These are phyloP conservation scores for Myxozyma mucilagina DNA, from an alignment of 805 yeast species.

Conservation along the genomic window DNA sequence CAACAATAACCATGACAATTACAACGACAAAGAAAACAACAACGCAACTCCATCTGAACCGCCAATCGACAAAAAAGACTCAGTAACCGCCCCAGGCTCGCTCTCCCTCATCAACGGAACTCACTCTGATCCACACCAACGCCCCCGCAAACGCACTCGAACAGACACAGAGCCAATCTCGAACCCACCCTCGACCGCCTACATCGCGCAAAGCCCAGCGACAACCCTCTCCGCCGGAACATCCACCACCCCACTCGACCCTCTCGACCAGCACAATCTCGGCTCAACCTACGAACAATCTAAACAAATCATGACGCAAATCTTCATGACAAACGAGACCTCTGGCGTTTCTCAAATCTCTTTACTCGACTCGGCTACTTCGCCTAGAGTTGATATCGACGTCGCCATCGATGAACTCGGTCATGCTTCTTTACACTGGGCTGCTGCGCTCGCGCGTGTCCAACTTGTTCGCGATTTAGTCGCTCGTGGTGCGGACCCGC, in stretches of 20 bases:
- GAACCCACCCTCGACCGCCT: no score
- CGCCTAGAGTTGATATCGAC: slow-evolving; percentile 57
- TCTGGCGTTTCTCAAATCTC: slow-evolving; percentile 39
- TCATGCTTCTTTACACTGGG: slow-evolving; percentile 93
- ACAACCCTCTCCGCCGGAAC: background rate
- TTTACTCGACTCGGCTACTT: slow-evolving; percentile 34
- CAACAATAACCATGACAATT: no score
- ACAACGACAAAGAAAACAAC: no score
- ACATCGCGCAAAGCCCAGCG: background rate
- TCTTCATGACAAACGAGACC: slow-evolving; percentile 50
- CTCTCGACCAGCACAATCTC: slow-evolving; percentile 33
- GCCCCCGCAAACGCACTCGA: background rate
- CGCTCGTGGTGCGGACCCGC: slow-evolving; percentile 63
- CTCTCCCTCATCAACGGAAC: background rate
- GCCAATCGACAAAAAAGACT: slow-evolving; percentile 9
- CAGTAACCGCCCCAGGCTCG: no score
- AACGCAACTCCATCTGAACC: slow-evolving; percentile 29
- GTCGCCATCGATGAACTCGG: slow-evolving; percentile 92
- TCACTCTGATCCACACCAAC: background rate
- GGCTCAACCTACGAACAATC: slow-evolving; percentile 44
- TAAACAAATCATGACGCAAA: slow-evolving; percentile 50
- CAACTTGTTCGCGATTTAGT: slow-evolving; percentile 69
- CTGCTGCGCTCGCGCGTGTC: slow-evolving; percentile 82
- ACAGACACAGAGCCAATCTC: no score
- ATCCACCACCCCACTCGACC: slow-evolving; percentile 16